Conservation (phyloP, 352 stramenopile species). For the Phytophthora syringae region DNA sequence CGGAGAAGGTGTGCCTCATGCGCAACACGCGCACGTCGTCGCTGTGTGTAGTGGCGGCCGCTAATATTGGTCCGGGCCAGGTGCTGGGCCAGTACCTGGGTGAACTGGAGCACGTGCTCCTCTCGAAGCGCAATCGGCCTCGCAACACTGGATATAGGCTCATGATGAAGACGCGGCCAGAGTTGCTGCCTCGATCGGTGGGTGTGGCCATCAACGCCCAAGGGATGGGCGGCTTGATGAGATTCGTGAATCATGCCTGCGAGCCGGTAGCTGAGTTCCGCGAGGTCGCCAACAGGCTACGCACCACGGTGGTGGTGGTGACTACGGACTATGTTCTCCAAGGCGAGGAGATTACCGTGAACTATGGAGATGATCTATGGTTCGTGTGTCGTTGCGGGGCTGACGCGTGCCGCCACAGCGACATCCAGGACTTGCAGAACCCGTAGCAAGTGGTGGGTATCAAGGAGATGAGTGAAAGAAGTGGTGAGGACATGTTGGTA, state of each 20-base stretch:
- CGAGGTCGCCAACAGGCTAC: neutral
- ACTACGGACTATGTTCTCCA: neutral
- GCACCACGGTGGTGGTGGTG: neutral
- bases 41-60: no score
- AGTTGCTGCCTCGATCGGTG: neutral
- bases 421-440: neutral
- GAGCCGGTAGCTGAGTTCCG: neutral
- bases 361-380: no score
- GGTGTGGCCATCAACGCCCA: neutral
- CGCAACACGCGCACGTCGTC: no score
- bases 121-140: neutral
- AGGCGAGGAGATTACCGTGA: neutral
- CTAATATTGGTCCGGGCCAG: no score
- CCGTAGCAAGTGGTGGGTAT: no score
- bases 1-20: no score
- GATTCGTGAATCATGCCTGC: neutral
- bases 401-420: neutral
- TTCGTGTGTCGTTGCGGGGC: slow-evolving; percentile 2
- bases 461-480: no score
- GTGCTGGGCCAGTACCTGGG: neutral
- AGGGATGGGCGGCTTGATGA: neutral
- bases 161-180: no score
- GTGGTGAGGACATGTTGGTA: no score
- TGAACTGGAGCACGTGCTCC: neutral
- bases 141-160: neutral